phyloP scores from a whole-genome alignment of 2,329 filamentous ascomycete species.

The Periconia digitata region DNA sequence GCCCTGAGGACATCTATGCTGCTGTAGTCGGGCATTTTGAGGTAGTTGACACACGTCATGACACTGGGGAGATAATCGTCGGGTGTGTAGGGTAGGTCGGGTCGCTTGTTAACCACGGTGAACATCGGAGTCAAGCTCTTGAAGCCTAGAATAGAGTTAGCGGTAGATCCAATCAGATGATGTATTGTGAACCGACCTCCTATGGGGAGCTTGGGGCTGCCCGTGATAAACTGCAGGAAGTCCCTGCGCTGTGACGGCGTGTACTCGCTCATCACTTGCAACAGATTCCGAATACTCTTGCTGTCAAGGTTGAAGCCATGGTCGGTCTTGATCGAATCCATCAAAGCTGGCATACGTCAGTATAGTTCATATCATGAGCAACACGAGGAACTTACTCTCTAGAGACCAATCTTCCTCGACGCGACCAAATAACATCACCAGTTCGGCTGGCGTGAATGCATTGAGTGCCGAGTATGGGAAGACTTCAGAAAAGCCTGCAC shows the following conservation, averaged over 20 bases:
- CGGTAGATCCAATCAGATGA: background rate
- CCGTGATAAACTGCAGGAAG: slow-evolving; percentile 96
- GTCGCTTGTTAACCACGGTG: slow-evolving; percentile 98
- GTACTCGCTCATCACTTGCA: slow-evolving; percentile 93
- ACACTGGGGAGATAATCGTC: slow-evolving; percentile 99
- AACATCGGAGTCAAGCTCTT: slow-evolving; percentile 97
- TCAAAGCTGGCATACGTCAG: slow-evolving; percentile 66
- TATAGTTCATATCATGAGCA: slow-evolving; percentile 4
- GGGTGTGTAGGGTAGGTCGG: slow-evolving; percentile 86
- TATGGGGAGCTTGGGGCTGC: slow-evolving; percentile 96
- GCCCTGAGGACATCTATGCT: slow-evolving; percentile 73
- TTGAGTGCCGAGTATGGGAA: slow-evolving; percentile 92
- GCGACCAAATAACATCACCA: slow-evolving; percentile 91
- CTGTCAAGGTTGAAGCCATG: slow-evolving; percentile 99
- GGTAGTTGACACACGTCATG: slow-evolving; percentile 99
- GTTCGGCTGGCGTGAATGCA: slow-evolving; percentile 91
- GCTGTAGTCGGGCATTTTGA: slow-evolving; percentile 95
- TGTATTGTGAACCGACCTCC: slow-evolving; percentile 67
- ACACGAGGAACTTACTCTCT: slow-evolving; percentile 69
- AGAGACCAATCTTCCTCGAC: slow-evolving; percentile 97
- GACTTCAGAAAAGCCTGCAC: slow-evolving; percentile 87
- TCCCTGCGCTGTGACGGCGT: slow-evolving; percentile 75
- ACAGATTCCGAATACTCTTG: slow-evolving; percentile 86
- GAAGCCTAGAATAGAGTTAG: slow-evolving; percentile 66
- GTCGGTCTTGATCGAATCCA: slow-evolving; percentile 98